phyloP scores from a whole-genome alignment of 2,329 filamentous ascomycete genomes.

The Hortaea werneckii region DNA sequence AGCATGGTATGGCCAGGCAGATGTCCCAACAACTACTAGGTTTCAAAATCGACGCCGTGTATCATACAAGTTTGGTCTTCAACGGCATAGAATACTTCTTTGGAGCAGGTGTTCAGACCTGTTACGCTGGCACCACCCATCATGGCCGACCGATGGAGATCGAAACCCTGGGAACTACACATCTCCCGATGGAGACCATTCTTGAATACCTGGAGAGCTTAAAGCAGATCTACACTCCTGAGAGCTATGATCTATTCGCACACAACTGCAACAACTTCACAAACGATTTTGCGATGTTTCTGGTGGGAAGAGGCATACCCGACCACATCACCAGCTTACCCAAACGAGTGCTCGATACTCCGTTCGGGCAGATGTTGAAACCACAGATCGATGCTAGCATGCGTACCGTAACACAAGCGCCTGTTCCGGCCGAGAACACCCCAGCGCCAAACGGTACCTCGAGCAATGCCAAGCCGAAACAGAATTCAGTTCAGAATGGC shows the following conservation, averaged over 20 bases:
- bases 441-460: slow-evolving; percentile 7
- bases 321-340: slow-evolving; percentile 78
- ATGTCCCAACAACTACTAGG: slow-evolving; percentile 52
- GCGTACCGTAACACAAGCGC: slow-evolving; percentile 51
- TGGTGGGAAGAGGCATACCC: slow-evolving; percentile 81
- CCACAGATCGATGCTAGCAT: slow-evolving; percentile 62
- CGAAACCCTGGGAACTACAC: slow-evolving; percentile 63
- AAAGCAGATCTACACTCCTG: slow-evolving; percentile 66
- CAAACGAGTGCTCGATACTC: slow-evolving; percentile 72
- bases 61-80: slow-evolving; percentile 85
- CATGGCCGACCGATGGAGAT: slow-evolving; percentile 74
- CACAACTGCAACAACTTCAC: slow-evolving; percentile 97
- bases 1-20: slow-evolving; percentile 30
- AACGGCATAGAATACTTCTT: slow-evolving; percentile 83
- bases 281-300: slow-evolving; percentile 81
- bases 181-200: slow-evolving; percentile 70
- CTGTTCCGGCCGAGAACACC: slow-evolving; percentile 30
- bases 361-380: slow-evolving; percentile 78
- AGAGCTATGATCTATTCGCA: slow-evolving; percentile 72
- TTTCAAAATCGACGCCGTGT: slow-evolving; percentile 77
- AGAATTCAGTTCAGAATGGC: neutral
- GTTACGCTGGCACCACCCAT: slow-evolving; percentile 71
- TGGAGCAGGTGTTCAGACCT: slow-evolving; percentile 75
- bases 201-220: slow-evolving; percentile 81
- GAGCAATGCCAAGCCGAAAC: neutral